Conservation (phyloP, 805 yeast species). For the Cyberlindnera mississippiensis region DNA sequence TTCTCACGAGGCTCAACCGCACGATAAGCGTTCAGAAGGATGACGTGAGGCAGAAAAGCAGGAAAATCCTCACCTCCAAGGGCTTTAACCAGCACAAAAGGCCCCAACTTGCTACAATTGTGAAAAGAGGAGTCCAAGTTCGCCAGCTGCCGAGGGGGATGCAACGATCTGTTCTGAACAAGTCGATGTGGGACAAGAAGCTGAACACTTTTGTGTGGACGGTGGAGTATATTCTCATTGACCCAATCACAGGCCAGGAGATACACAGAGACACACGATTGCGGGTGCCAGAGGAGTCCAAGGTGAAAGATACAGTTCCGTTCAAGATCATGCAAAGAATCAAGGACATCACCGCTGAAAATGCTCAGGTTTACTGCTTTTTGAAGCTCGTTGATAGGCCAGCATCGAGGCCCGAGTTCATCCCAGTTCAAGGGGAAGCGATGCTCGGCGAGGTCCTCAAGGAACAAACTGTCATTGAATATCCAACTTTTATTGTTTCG, state of each 20-base stretch:
- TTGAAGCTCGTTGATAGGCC: slow-evolving; percentile 29
- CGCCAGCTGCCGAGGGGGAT: slow-evolving; percentile 66
- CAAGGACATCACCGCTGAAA: slow-evolving; percentile 12
- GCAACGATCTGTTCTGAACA: slow-evolving; percentile 61
- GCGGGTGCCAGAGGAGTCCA: slow-evolving; percentile 32
- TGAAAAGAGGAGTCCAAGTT: slow-evolving; percentile 65
- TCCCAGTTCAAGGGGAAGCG: slow-evolving; percentile 34
- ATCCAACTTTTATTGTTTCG: slow-evolving; percentile 61
- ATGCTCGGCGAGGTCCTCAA: slow-evolving; percentile 46
- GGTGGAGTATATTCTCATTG: slow-evolving; percentile 60
- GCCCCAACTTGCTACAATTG: slow-evolving; percentile 22
- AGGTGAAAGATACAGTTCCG: slow-evolving; percentile 30
- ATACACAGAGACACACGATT: slow-evolving; percentile 34
- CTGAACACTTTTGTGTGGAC: slow-evolving; percentile 71
- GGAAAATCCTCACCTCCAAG: slow-evolving; percentile 33
- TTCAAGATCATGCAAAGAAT: slow-evolving; percentile 20
- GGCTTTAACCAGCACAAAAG: slow-evolving; percentile 7
- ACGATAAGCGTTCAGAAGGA: slow-evolving; percentile 52
- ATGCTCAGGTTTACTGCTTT: slow-evolving; percentile 23
- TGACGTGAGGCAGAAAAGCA: slow-evolving; percentile 44
- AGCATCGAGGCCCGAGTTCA: slow-evolving; percentile 34
- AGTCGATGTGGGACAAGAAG: slow-evolving; percentile 65
- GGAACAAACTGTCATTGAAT: slow-evolving; percentile 66
- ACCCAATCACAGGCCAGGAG: slow-evolving; percentile 27
- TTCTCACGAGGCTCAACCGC: slow-evolving; percentile 57